Base-by-base conservation (phyloP, 2,329 filamentous ascomycete genomes). In the Rutstroemia sp. region DNA sequence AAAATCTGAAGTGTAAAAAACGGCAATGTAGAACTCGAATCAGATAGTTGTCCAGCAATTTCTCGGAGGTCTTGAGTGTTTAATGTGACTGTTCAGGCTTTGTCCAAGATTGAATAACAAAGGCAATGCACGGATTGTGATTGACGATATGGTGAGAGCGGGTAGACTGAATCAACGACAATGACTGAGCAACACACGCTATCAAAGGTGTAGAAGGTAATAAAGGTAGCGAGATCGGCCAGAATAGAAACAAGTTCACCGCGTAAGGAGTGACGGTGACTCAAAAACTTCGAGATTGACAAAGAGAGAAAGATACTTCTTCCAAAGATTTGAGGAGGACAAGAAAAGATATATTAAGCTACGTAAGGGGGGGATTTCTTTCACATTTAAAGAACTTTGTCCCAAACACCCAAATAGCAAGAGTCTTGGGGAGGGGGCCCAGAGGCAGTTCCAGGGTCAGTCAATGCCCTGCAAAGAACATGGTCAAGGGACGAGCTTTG, bases 201-300 rank as follows among this genome's bases (percentile, higher is more conserved):
- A 19, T 19, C 27, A 34, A 48, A 41, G n/a, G 23, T 42, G 38
- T 41, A 5, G 14, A 19, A 51, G 25, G 19, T 17, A 42, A 51
- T 14, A 42, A 7, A 48, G 42, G 23, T 41, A 42, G 38, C 34
- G 30, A 34, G 37, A 34, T 23, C 16, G 37, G 48, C 19, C 37
- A 42, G 46, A 57, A 54, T 53, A 59, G 39, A 56, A 62, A 37
- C 14, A 37, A 48, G 57, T 14, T 16, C 34, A 63, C 59, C 63
- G 64, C 63, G 58, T 66, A 71, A 71, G 60, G 69, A 72, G 61
- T 55, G 70, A 71, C 66, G 63, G 63, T 27, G 34, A 48, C 42
- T 23, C 7, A 10, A 42, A 54, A 41, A 4, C n/a, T 49, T 27
- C 4, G 21, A 46, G 27, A 4, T 48, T 48, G 42, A 48, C 44